Base-by-base conservation (phyloP, 2,329 filamentous ascomycete genomes). In the Teratosphaeria zuluensis region DNA sequence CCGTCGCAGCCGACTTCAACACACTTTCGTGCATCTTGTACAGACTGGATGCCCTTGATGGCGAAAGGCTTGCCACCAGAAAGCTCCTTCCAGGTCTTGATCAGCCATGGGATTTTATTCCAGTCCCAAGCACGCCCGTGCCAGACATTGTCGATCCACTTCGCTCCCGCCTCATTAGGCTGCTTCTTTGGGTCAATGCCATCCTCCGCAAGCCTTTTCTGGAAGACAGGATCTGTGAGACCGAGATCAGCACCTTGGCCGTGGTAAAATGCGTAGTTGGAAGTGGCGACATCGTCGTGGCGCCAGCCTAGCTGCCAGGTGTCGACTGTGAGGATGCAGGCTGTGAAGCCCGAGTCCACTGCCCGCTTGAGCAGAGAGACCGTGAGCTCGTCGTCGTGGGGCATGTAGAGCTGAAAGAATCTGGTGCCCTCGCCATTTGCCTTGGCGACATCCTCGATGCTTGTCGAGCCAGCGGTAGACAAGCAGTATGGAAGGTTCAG, bases 11-110 rank as follows among this genome's bases (percentile, higher is more conserved):
- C 85, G 12, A 78, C 67, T 56, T 86, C 78, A 38, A 84, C 77
- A 1, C 84, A 84, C 63, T 76, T 78, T 56, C 78, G 75, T 14
- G 86, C 86, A 70, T 90, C 87, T 48, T 77, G 75, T 0, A 82
- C 80, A 14, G 80, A 82, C 73, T 89, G 85, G n/a, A 90, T 81
- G 0, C 87, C 87, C 71, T 90, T 90, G 30, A 90, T 70, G 54
- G 63, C 85, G 74, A 76, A 89, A 64, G 66, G 84, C 75, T 80
- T 78, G 7, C 84, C 76, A 0, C 79, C 80, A 1, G 72, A 78
- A 33, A 82, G 80, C 59, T 76, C 73, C 69, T 76, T 78, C 75
- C 84, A 81, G 24, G 80, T 75, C 66, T 81, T 74, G 60, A 83
- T 82, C 53, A 89, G 68, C 85, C 86, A 89, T 4, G 78, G 74